Evolutionary conservation across 108 stramenopile species (phyloP).

Genomic region (Cyclostephanos invisitatus): DNA sequence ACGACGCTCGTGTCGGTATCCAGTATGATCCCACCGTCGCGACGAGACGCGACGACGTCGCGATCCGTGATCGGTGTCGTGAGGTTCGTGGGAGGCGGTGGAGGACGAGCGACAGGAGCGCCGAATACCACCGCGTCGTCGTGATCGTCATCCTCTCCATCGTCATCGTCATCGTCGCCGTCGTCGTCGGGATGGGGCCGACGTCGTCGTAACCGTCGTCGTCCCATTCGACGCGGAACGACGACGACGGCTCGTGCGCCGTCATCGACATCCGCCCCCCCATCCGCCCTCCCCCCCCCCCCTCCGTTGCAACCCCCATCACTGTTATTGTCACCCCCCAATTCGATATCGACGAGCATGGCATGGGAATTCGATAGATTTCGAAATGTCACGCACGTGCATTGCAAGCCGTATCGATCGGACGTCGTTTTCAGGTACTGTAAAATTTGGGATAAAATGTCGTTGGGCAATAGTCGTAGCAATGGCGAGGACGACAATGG

Average conservation of each 20-base stretch:
- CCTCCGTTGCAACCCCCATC: not conserved
- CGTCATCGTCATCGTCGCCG: not conserved
- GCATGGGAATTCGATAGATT: constrained; percentile 58
- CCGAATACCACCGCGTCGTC: not conserved
- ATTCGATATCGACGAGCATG: constrained; percentile 60
- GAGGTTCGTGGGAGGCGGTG: not conserved
- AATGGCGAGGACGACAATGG: constrained; percentile 10
- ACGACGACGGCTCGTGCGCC: not conserved
- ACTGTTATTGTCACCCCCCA: constrained; percentile 60
- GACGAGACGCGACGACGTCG: constrained; percentile 5
- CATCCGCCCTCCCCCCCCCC: not conserved
- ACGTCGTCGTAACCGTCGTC: constrained; percentile 1
- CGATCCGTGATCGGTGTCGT: not conserved
- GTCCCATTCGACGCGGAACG: not conserved
- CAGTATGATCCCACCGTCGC: constrained; percentile 26
- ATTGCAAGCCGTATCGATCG: constrained; percentile 66
- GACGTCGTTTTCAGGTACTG: constrained; percentile 57
- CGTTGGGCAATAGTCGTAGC: constrained; percentile 22
- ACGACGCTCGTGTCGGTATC: constrained; percentile 24
- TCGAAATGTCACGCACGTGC: constrained; percentile 62
- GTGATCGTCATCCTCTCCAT: not conserved
- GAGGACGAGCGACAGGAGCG: no score
- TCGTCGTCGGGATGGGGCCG: not conserved
- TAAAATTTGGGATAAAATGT: constrained; percentile 45
- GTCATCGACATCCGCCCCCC: not conserved